These are phyloP conservation scores for Ganoderma meredithae DNA, from an alignment of 1,284 basidiomycete species.

Conservation along the genomic window DNA sequence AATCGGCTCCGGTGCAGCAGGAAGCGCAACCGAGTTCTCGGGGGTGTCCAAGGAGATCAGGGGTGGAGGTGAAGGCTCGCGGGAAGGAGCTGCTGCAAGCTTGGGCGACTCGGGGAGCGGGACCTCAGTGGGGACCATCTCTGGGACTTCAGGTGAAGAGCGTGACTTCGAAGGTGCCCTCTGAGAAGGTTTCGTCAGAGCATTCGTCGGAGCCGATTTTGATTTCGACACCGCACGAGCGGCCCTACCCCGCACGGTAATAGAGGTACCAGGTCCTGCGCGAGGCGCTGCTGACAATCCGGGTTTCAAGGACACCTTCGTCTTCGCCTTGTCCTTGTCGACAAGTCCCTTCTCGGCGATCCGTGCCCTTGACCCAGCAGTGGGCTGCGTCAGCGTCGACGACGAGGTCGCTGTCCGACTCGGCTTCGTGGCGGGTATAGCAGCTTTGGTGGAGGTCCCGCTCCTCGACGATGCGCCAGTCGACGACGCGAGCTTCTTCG, in stretches of 20 bases:
- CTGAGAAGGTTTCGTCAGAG: neutral
- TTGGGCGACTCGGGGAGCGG: slow-evolving; percentile 30
- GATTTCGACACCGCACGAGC: slow-evolving; percentile 16
- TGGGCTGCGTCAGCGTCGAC: slow-evolving; percentile 12
- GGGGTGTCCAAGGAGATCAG: slow-evolving; percentile 15
- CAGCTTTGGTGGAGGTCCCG: neutral
- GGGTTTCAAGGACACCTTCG: slow-evolving; percentile 15
- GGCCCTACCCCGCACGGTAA: slow-evolving; percentile 26
- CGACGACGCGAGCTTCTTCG: slow-evolving; percentile 30
- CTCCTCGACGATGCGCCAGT: slow-evolving; percentile 18
- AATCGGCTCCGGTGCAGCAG: neutral
- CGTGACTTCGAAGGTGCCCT: slow-evolving; percentile 19
- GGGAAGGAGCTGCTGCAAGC: neutral
- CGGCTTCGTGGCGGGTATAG: neutral
- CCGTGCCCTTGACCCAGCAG: slow-evolving; percentile 26
- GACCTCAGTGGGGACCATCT: slow-evolving; percentile 24
- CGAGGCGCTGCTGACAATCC: neutral
- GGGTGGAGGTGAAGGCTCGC: slow-evolving; percentile 5
- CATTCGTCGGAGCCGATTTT: neutral
- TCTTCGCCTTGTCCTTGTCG: slow-evolving; percentile 13
- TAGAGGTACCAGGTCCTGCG: slow-evolving; percentile 11
- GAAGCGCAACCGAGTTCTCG: neutral
- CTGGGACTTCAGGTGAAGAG: slow-evolving; percentile 21
- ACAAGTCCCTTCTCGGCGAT: slow-evolving; percentile 20
- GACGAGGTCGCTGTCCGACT: slow-evolving; percentile 15